phyloP scores from a whole-genome alignment of 371 early-diverging fungal species.

The Lichtheimia ramosa region DNA sequence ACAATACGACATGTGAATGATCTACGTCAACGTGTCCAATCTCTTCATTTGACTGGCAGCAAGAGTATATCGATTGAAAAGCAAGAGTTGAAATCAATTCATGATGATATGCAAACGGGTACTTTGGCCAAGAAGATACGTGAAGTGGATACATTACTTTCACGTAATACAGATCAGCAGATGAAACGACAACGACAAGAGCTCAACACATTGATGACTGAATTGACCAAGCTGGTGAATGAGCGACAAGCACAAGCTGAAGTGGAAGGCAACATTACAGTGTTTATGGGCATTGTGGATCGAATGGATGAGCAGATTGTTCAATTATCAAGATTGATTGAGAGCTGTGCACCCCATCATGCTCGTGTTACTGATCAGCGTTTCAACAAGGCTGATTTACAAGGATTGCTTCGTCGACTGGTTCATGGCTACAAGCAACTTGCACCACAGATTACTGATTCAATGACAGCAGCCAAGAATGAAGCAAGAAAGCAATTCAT shows the following conservation, averaged over 20 bases:
- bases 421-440: slow-evolving; percentile 26
- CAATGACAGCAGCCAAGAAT: slow-evolving; percentile 28
- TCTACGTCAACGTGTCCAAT: slow-evolving; percentile 32
- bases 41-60: slow-evolving; percentile 35
- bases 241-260: slow-evolving; percentile 37
- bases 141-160: slow-evolving; percentile 33
- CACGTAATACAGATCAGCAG: slow-evolving; percentile 22
- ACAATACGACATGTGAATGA: slow-evolving; percentile 39
- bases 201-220: slow-evolving; percentile 24
- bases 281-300: slow-evolving; percentile 44
- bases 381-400: slow-evolving; percentile 50
- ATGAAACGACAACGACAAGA: slow-evolving; percentile 35
- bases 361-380: slow-evolving; percentile 32
- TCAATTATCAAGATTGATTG: slow-evolving; percentile 29
- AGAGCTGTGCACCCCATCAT: slow-evolving; percentile 36
- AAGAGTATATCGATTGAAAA: slow-evolving; percentile 42
- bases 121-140: slow-evolving; percentile 25
- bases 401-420: slow-evolving; percentile 41
- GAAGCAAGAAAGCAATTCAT: slow-evolving; percentile 44
- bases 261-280: slow-evolving; percentile 41
- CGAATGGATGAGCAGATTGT: slow-evolving; percentile 39
- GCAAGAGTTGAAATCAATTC: slow-evolving; percentile 35
- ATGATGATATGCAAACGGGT: slow-evolving; percentile 32
- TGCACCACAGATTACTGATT: slow-evolving; percentile 25
- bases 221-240: slow-evolving; percentile 32